Evolutionary conservation across 805 yeast species (phyloP).

Genomic region (Lipomyces mesembrius): DNA sequence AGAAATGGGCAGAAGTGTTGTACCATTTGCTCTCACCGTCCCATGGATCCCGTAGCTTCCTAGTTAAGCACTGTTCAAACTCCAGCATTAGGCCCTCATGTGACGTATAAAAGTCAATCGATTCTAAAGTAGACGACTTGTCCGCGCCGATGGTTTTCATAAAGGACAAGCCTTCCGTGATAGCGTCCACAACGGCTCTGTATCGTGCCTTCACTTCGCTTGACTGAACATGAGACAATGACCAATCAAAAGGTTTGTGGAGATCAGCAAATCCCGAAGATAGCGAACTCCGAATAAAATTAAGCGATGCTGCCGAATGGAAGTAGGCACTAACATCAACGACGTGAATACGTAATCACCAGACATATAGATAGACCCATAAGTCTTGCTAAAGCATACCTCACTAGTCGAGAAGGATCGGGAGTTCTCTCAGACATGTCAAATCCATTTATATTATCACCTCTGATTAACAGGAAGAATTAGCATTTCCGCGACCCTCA

Average conservation of each 20-base stretch:
- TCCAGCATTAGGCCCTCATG: slow-evolving; percentile 52
- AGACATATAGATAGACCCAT: not conserved
- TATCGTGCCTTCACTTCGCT: slow-evolving; percentile 49
- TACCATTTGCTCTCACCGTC: slow-evolving; percentile 42
- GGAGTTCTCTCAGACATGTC: slow-evolving; percentile 49
- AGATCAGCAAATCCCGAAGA: slow-evolving; percentile 51
- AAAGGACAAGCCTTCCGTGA: slow-evolving; percentile 48
- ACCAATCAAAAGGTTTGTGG: slow-evolving; percentile 50
- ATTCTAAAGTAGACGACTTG: slow-evolving; percentile 39
- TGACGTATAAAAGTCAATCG: slow-evolving; percentile 50
- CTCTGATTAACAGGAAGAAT: slow-evolving; percentile 38
- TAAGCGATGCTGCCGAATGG: slow-evolving; percentile 53
- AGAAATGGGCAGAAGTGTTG: slow-evolving; percentile 51
- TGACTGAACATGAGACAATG: slow-evolving; percentile 48
- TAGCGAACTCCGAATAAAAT: slow-evolving; percentile 47
- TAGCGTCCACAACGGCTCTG: slow-evolving; percentile 46
- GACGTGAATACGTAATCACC: not conserved
- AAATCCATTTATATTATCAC: slow-evolving; percentile 52
- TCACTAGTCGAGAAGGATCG: slow-evolving; percentile 49
- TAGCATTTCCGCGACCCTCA: not conserved
- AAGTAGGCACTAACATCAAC: slow-evolving; percentile 46
- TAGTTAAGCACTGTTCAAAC: slow-evolving; percentile 50
- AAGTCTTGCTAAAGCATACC: slow-evolving; percentile 12
- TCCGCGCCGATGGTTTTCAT: slow-evolving; percentile 51
- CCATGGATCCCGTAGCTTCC: slow-evolving; percentile 41